Evolutionary conservation across 257 asterid genomes (phyloP).

Genomic region (Apocynum venetum): DNA sequence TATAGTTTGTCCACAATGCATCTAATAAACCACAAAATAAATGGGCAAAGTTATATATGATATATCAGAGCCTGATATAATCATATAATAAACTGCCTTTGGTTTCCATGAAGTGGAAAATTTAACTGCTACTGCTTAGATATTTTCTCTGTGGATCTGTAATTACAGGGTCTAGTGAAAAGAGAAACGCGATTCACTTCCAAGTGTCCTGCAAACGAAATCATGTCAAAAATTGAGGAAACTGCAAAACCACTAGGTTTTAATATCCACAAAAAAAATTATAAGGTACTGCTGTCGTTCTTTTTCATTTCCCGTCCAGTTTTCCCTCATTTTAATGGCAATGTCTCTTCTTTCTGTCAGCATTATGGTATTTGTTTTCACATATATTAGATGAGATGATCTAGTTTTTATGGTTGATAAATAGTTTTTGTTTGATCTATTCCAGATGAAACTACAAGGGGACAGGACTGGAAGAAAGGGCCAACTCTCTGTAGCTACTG

Average conservation of each 20-base stretch:
- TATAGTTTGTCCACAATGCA: neutral
- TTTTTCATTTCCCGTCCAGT: neutral
- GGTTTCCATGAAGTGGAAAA: neutral
- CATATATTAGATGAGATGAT: neutral
- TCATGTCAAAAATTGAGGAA: constrained; percentile 71
- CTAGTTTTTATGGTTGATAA: neutral
- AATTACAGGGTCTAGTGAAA: constrained; percentile 50
- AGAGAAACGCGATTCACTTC: constrained; percentile 80
- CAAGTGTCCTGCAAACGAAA: constrained; percentile 59
- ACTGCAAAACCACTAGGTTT: constrained; percentile 82
- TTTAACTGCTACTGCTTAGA: neutral
- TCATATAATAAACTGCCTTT: neutral
- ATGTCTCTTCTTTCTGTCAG: neutral
- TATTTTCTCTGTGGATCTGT: constrained; percentile 12
- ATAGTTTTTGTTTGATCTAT: constrained; percentile 2
- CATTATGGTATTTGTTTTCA: neutral
- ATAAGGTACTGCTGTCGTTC: constrained; percentile 42
- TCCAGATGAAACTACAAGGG: constrained; percentile 74
- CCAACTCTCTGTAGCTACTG: constrained; percentile 76
- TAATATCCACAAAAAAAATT: constrained; percentile 64
- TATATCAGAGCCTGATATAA: neutral
- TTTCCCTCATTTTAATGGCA: neutral
- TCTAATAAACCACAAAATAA: neutral
- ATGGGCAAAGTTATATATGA: neutral
- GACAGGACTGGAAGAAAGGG: constrained; percentile 83